These are phyloP conservation scores for Pseudoscleropodium purum DNA, from an alignment of 225 moss, liverwort and hornwort genomes.

Conservation along the genomic window DNA sequence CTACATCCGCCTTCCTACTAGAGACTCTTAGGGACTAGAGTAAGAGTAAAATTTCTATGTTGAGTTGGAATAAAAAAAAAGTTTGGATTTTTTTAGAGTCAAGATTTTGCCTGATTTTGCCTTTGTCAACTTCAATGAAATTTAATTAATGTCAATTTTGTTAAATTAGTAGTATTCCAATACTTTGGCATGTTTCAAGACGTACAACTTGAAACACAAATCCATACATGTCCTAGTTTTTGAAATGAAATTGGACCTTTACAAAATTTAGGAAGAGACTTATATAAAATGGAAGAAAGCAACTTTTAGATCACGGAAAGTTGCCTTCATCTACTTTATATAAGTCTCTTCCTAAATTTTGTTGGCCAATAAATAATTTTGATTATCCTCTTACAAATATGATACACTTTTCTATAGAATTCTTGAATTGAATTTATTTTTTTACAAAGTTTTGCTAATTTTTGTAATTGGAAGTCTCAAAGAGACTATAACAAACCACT, in stretches of 20 bases:
- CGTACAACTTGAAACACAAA: not conserved
- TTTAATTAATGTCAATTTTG: not conserved
- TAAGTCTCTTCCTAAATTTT: not conserved
- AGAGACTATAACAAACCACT: too few species aligned
- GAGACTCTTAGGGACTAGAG: fast-evolving
- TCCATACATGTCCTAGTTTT: not conserved
- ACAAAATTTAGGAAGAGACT: too few species aligned
- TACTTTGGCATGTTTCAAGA: not conserved
- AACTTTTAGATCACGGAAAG: not conserved
- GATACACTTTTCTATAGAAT: too few species aligned
- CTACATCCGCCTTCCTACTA: not conserved
- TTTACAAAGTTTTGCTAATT: not conserved
- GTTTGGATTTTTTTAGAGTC: not conserved
- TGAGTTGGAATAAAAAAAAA: not conserved
- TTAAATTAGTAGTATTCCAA: not conserved
- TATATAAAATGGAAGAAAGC: too few species aligned
- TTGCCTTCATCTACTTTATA: fast-evolving
- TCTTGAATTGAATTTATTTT: not conserved
- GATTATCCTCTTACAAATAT: not conserved
- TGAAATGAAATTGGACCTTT: not conserved
- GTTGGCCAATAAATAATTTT: not conserved
- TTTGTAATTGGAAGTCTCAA: not conserved
- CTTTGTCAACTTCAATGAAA: not conserved
- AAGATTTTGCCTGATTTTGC: not conserved
- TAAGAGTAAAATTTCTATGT: fast-evolving